Evolutionary conservation across 1,284 basidiomycete species (phyloP).

Genomic region (Apiotrichum laibachii): DNA sequence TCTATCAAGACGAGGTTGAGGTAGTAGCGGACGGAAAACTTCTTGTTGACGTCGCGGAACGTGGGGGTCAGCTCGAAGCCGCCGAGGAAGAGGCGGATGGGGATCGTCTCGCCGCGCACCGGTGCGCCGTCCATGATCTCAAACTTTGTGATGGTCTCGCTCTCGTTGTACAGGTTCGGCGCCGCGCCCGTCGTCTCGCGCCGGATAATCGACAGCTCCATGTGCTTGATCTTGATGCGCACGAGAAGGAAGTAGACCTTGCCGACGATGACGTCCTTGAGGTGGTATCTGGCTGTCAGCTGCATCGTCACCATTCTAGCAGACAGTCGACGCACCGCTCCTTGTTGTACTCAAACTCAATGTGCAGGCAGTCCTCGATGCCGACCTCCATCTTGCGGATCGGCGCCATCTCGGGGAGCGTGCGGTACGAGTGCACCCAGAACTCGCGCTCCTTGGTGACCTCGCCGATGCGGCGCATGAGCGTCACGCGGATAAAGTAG

Average conservation of each 20-base stretch:
- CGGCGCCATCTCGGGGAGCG: slow-evolving; percentile 96
- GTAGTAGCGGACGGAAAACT: slow-evolving; percentile 95
- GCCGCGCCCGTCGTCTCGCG: slow-evolving; percentile 93
- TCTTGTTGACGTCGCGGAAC: slow-evolving; percentile 99
- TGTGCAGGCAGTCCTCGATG: slow-evolving; percentile 97
- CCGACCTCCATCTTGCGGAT: slow-evolving; percentile 99
- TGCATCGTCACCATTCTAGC: no score
- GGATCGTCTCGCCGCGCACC: slow-evolving; percentile 94
- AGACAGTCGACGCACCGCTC: slow-evolving; percentile 88
- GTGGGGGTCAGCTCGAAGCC: slow-evolving; percentile 98
- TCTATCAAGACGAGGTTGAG: slow-evolving; percentile 95
- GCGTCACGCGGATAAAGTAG: slow-evolving; percentile 89
- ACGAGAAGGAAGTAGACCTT: slow-evolving; percentile 99
- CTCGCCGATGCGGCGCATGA: slow-evolving; percentile 87
- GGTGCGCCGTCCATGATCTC: slow-evolving; percentile 99
- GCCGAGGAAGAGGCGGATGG: slow-evolving; percentile 94
- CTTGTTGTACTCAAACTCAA: slow-evolving; percentile 99
- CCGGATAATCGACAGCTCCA: slow-evolving; percentile 97
- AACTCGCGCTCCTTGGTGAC: slow-evolving; percentile 88
- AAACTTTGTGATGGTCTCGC: slow-evolving; percentile 98
- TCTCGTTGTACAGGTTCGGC: slow-evolving; percentile 98
- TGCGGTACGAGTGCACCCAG: slow-evolving; percentile 97
- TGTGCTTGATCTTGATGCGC: slow-evolving; percentile 99
- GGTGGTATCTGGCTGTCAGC: slow-evolving; percentile 69
- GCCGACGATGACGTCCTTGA: slow-evolving; percentile 98